Base-by-base conservation (phyloP, 306 rosid genomes). In the Rosa multiflora region DNA sequence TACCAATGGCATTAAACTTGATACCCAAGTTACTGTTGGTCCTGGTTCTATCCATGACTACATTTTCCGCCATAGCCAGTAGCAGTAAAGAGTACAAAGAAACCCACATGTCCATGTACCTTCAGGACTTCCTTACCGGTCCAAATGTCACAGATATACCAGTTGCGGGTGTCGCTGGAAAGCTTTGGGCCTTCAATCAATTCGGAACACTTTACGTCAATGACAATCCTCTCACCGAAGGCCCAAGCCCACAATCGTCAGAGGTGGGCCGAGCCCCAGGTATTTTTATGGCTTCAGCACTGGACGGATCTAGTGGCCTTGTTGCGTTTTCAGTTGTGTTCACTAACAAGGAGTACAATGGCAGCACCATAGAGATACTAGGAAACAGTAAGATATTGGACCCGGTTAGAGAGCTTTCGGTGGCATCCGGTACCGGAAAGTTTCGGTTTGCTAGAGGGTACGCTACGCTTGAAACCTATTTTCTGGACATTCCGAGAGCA, bases 361-460 rank as follows among this genome's bases (percentile, higher is more conserved):
- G 78, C 15, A 77, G 85, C 78, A 63, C 82, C 5, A 1, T 82
- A 10, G 70, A 77, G 39, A 48, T 82, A 12, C 82, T 72, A 64
- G 85, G 85, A 18, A 21, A 40, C 39, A 79, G 75, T 11, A 84
- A 74, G 4, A 81, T 84, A 6, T 46, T 32, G 18, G 82, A 86
- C 39, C 76, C 79, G 56, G 70, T n/a, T 8, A 85, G 80, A 43
- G 90, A 88, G 58, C n/a, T 90, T 0, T 75, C 89, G 2, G 86
- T 88, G 46, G 87, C 86, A 10, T 76, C 86, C n/a, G 94, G 92
- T 15, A 90, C 92, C 7, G 90, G 90, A 1, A 79, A 14, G 55
- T 90, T 90, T 42, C 80, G 90, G 6, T 83, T 56, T 81, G 87
- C 82, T 8, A 81, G 75, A 8, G 94, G 94, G 0, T 83, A 17